Base-by-base conservation (phyloP, 2,329 filamentous ascomycete genomes). In the Fusarium staphyleae region DNA sequence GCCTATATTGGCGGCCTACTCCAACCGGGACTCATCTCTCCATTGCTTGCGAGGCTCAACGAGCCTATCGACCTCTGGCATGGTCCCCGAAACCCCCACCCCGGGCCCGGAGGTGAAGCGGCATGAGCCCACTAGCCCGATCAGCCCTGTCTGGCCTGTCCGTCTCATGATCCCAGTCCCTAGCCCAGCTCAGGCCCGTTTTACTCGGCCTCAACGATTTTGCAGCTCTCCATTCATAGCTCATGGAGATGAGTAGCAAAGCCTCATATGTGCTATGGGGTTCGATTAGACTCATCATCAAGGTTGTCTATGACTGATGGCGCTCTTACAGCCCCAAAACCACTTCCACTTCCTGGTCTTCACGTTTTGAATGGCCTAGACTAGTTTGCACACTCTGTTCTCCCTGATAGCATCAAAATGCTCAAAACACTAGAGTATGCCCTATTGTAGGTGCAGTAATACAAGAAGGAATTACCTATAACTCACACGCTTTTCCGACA, bases 211-310 rank as follows among this genome's bases (percentile, higher is more conserved):
- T 41, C 39, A 41, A 41, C 22, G 39, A 41, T 24, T 41, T 29
- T 41, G 39, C 39, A 30, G 39, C 39, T 29, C 39, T 41, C 19
- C 14, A 24, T 26, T 41, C 39, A 41, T 41, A 24, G 39, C 7
- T 41, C 39, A 41, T 41, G 39, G 39, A 24, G 26, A 41, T 41
- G 39, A 41, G 30, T 41, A 24, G 39, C 22, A 41, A 41, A 30
- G 39, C 30, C 16, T 24, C 39, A 16, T 24, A 24, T 29, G 39
- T 41, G 22, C 39, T 43, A 26, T 43, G 40, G 40, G 40, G 40
- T 32, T 30, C 24, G 13, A 43, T 43, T 30, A 43, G 40, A 18
- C 40, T 43, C 24, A 43, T 43, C 26, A 41, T 41, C 22, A 41
- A 41, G 39, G 39, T 41, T 26, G 14, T 24, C 6, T 4, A 6